Conservation (phyloP, 2,329 filamentous ascomycete species). For the Lecanicillium sp. region DNA sequence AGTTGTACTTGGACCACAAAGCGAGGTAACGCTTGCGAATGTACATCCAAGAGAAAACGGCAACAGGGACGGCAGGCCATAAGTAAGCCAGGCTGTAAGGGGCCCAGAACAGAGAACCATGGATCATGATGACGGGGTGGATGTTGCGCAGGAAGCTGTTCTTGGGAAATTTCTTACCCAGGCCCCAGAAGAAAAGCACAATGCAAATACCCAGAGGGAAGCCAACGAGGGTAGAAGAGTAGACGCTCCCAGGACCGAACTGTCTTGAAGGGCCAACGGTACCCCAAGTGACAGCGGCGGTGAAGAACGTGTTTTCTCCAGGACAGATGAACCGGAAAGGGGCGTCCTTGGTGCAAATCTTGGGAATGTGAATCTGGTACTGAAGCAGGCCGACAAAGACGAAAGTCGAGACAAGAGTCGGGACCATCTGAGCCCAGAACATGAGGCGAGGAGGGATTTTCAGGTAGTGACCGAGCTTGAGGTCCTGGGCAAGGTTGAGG, state of each 20-base stretch:
- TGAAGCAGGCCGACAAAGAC: slow-evolving; percentile 30
- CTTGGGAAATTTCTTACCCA: slow-evolving; percentile 28
- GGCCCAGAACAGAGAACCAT: slow-evolving; percentile 29
- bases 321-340: slow-evolving; percentile 25
- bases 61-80: slow-evolving; percentile 38
- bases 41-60: slow-evolving; percentile 36
- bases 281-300: slow-evolving; percentile 35
- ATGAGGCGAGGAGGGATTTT: slow-evolving; percentile 33
- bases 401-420: slow-evolving; percentile 29
- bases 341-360: slow-evolving; percentile 23
- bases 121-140: slow-evolving; percentile 34
- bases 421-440: slow-evolving; percentile 30
- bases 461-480: slow-evolving; percentile 38
- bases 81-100: slow-evolving; percentile 39
- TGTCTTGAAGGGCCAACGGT: slow-evolving; percentile 33
- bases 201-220: slow-evolving; percentile 31
- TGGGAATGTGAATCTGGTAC: slow-evolving; percentile 28
- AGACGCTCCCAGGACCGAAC: slow-evolving; percentile 31
- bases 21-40: slow-evolving; percentile 31
- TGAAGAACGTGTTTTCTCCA: slow-evolving; percentile 29
- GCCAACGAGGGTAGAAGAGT: slow-evolving; percentile 28
- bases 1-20: slow-evolving; percentile 35
- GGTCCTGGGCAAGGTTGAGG: slow-evolving; percentile 31
- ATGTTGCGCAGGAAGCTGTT: slow-evolving; percentile 30
- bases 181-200: slow-evolving; percentile 27